Evolutionary conservation across 345 rosid species (phyloP), one percentile per base, ranked within the genome.

Genomic region (Barbarea vulgaris): DNA sequence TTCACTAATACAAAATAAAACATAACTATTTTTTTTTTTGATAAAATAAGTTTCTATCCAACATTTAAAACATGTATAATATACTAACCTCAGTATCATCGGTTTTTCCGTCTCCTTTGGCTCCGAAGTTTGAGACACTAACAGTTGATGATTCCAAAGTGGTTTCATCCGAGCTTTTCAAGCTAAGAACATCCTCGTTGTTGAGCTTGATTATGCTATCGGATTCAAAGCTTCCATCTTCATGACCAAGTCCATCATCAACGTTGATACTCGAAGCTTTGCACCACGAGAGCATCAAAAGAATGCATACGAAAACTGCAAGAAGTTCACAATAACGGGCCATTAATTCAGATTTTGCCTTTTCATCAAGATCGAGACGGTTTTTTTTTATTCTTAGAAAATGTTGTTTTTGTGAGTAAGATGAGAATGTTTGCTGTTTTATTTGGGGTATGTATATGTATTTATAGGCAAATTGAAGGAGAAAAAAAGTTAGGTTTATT

Each of bases 61-160:
- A 34, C 2, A 51, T 9, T 19, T 13, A 12, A 41, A 28, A 70
- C 31, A 60, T 62, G 33, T 67, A 13, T 3, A 25, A 19, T 53
- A 31, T 64, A 42, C 4, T 21, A 80, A 90, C 97, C 93, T 82
- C 17, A 10, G 91, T 84, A 76, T 83, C 93, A 59, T 89, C 92
- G n/a, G 69, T 62, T 39, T 18, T 65, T 30, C 93, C 93, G 33
- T 84, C 87, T 27, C 81, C 97, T 70, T 74, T 82, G 14, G 89
- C 91, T 73, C 93, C 91, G 37, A 69, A 93, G 58, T 82, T 64
- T 15, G 66, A 79, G 22, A 93, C 93, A 64, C 22, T 80, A 72
- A 89, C 31, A 7, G 58, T 76, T 24, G 76, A 69, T 33, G 79
- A 39, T 39, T 60, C 47, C 4, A 36, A 55, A 63, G 66, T 24